A percentile compares a stretch with the other conserved stretches of the same genome.
Conservation (phyloP, 2,329 filamentous ascomycete genomes). For the Aspergillus pseudonomiae region DNA sequence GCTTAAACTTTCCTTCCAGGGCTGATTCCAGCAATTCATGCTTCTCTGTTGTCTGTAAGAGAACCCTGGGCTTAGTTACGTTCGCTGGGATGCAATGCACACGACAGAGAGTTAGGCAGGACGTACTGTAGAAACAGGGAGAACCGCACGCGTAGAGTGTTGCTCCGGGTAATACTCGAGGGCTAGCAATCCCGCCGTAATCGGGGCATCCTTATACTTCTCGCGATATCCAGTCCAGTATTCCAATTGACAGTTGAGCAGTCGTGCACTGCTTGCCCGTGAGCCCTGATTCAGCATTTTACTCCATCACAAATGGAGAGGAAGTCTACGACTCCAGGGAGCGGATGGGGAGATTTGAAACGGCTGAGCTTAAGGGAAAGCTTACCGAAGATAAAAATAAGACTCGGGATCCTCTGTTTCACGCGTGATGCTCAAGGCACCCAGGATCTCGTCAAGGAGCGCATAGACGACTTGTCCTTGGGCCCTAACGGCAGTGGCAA, state of each 20-base stretch:
- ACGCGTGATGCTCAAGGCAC: conserved; percentile 19
- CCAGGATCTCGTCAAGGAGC: conserved; percentile 27
- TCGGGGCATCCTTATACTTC: conserved; percentile 26
- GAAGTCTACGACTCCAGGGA: not conserved
- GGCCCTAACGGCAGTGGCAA: conserved; percentile 12
- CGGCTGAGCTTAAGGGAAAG: not conserved
- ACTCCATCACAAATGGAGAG: not conserved
- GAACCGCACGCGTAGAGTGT: conserved; percentile 7
- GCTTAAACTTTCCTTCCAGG: conserved; percentile 29
- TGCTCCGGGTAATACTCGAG: conserved; percentile 21
- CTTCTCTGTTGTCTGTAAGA: conserved; percentile 20
- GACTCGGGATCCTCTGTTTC: conserved; percentile 8
- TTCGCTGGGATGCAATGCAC: not conserved
- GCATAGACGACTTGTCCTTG: conserved; percentile 30
- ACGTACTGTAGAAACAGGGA: conserved; percentile 28
- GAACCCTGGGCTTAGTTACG: not conserved
- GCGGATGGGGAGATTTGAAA: not conserved
- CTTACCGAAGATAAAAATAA: conserved; percentile 25
- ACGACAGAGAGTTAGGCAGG: not conserved
- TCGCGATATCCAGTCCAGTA: conserved; percentile 31
- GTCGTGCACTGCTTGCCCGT: conserved; percentile 18
- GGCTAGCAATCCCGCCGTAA: conserved; percentile 22
- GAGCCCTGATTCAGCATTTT: not conserved
- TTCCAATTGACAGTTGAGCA: conserved; percentile 20
- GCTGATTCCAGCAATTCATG: conserved; percentile 16